Base-by-base conservation (phyloP, 257 asterid species). In the Solanum piurae region DNA sequence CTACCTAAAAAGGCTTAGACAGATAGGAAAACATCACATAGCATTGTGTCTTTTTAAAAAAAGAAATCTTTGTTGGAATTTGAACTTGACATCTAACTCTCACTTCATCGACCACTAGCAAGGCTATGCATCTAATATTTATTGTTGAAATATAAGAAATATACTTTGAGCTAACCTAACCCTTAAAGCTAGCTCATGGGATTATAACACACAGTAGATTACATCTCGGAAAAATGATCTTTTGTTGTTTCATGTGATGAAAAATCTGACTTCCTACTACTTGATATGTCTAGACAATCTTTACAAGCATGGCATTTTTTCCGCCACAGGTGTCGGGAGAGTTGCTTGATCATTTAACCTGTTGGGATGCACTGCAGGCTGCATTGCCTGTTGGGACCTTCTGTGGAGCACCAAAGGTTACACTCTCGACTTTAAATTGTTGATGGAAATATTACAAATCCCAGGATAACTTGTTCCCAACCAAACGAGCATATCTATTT, bases 341-440 rank as follows among this genome's bases (percentile, higher is more conserved):
- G 86, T 88, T 97, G 90, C 96, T 90, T 33, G 98, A 95, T 95
- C 89, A 93, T 91, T 90, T 95, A 64, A 95, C 95, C 5, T 93
- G 92, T 87, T 95, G 98, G 99, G 98, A 95, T 91, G 98, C 97
- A 66, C 91, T 97, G 27, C 91, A 94, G 18, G 95, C 96, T 88
- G 94, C 98, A 42, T 90, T 95, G 85, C 98, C 98, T 16, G 98
- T 95, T 77, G 99, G 98, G 90, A 97, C 98, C 21, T 98, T 97
- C 73, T 94, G 98, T 71, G 99, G 98, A 84, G 98, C 98, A 37
- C 98, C 99, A 85, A 95, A 95, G 95, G 98, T 96, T 31, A 68
- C 79, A 89, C 64, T 83, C 18, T 3, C 40, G 31, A 18, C 40
- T 33, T 66, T 40, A 21, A 31, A 86, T 80, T 29, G 21, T 33